Conservation (phyloP, 177 flowering plant genomes). For the Vitis hybrid region DNA sequence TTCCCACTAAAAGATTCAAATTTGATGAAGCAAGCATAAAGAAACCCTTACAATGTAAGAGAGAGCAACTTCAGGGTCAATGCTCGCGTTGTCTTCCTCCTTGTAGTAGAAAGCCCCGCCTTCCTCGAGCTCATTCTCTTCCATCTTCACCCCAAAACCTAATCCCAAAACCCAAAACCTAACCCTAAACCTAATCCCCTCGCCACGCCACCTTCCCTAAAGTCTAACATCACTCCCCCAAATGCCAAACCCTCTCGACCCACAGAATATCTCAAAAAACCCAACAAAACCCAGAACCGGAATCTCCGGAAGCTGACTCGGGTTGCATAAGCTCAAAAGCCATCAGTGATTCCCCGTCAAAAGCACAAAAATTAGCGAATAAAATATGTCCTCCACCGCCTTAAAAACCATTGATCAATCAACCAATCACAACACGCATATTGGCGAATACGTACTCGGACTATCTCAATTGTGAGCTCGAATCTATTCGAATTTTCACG, state of each 20-base stretch:
- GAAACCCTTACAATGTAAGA: constrained; percentile 69
- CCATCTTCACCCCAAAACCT: constrained; percentile 19
- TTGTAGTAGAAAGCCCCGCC: constrained; percentile 51
- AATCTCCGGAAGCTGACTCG: constrained; percentile 3
- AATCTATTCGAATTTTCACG: no score
- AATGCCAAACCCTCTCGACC: constrained; percentile 9
- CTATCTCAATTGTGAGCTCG: no score
- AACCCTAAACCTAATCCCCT: constrained; percentile 23
- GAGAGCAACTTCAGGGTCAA: constrained; percentile 62
- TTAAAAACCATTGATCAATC: no score
- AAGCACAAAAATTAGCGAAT: background rate
- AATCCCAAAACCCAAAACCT: constrained; percentile 1
- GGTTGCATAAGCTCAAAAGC: constrained; percentile 4
- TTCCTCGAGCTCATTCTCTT: constrained; percentile 55
- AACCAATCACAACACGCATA: no score
- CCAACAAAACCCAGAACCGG: constrained; percentile 17
- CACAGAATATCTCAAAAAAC: constrained; percentile 15
- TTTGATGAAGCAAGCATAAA: background rate
- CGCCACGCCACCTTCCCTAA: constrained; percentile 24
- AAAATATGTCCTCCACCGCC: background rate
- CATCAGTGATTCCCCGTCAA: constrained; percentile 7
- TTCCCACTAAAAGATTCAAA: background rate
- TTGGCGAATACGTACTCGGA: no score
- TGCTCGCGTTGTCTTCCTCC: constrained; percentile 31
- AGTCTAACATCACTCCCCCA: constrained; percentile 25